Evolutionary conservation across 78 protist species (phyloP).

Genomic region (Polysphondylium violaceum): DNA sequence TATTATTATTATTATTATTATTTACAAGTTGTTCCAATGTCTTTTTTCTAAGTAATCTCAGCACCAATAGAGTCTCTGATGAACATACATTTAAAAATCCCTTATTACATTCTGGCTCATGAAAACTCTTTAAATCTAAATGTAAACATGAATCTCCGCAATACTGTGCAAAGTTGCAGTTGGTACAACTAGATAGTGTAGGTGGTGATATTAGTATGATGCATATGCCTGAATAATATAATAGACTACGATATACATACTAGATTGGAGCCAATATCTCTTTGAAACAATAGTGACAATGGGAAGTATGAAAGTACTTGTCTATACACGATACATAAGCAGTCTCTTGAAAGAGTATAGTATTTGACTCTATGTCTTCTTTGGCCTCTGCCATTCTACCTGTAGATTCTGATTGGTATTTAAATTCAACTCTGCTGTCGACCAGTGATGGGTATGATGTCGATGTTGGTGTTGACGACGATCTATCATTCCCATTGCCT

Average conservation of each 20-base stretch:
- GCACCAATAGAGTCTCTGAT: constrained; percentile 27
- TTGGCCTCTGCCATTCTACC: constrained; percentile 49
- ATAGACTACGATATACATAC: constrained; percentile 19
- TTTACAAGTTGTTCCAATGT: not conserved
- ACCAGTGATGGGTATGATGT: constrained; percentile 3
- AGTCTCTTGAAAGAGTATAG: constrained; percentile 32
- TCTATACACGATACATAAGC: constrained; percentile 46
- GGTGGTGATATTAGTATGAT: not conserved
- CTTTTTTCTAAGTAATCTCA: constrained; percentile 27
- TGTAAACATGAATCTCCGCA: constrained; percentile 51
- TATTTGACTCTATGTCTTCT: not conserved
- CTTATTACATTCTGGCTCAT: constrained; percentile 37
- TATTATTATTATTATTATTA: not conserved
- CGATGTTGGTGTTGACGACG: not conserved
- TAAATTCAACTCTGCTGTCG: constrained; percentile 33
- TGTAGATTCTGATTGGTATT: constrained; percentile 14
- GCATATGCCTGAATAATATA: not conserved
- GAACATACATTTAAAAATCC: constrained; percentile 61
- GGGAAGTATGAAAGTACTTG: constrained; percentile 3
- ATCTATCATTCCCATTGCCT: not conserved
- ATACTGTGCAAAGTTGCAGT: constrained; percentile 55
- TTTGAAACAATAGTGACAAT: constrained; percentile 71
- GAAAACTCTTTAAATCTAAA: constrained; percentile 17
- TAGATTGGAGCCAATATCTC: constrained; percentile 63
- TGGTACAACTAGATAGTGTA: constrained; percentile 23